Evolutionary conservation across 2,329 filamentous ascomycete genomes (phyloP).

Genomic region (Ceratocystiopsis sp.): DNA sequence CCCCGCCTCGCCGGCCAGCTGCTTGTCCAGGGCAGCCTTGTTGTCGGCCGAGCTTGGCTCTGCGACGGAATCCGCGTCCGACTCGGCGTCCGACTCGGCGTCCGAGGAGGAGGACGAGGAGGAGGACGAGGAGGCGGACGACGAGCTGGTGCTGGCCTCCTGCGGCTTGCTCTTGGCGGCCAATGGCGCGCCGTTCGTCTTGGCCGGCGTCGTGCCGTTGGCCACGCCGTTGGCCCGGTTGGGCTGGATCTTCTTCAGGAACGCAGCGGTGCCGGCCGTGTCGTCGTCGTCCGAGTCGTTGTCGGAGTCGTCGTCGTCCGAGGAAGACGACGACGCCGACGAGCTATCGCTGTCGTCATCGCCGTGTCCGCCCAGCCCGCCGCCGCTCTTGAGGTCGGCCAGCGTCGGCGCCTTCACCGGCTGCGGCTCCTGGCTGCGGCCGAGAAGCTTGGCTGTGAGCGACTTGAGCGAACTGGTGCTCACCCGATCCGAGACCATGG

Average conservation of each 20-base stretch:
- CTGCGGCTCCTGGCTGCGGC: background rate
- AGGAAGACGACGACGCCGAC: slow-evolving; percentile 4
- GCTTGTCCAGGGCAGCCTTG: no score
- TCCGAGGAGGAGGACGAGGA: no score
- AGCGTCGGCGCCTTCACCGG: slow-evolving; percentile 4
- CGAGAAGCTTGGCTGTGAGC: slow-evolving; percentile 9
- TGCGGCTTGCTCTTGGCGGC: background rate
- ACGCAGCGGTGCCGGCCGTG: background rate
- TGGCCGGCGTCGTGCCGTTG: slow-evolving; percentile 3
- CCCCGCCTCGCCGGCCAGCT: no score
- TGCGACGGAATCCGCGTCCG: no score
- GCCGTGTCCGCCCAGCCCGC: background rate
- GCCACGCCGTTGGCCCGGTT: background rate
- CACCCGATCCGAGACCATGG: slow-evolving; percentile 11
- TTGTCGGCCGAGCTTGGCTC: no score
- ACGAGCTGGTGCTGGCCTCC: slow-evolving; percentile 1
- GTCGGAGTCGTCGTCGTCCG: slow-evolving; percentile 2
- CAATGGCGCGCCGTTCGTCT: slow-evolving; percentile 6
- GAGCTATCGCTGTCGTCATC: slow-evolving; percentile 10
- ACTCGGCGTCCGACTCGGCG: no score
- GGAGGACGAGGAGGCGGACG: no score
- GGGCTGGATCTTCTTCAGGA: slow-evolving; percentile 8
- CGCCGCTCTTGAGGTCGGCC: slow-evolving; percentile 3
- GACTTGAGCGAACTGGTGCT: slow-evolving; percentile 15
- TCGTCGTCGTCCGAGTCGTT: slow-evolving; percentile 2